These are phyloP conservation scores for Blepharisma stoltei DNA, from an alignment of 73 alveolate genomes.

Conservation along the genomic window DNA sequence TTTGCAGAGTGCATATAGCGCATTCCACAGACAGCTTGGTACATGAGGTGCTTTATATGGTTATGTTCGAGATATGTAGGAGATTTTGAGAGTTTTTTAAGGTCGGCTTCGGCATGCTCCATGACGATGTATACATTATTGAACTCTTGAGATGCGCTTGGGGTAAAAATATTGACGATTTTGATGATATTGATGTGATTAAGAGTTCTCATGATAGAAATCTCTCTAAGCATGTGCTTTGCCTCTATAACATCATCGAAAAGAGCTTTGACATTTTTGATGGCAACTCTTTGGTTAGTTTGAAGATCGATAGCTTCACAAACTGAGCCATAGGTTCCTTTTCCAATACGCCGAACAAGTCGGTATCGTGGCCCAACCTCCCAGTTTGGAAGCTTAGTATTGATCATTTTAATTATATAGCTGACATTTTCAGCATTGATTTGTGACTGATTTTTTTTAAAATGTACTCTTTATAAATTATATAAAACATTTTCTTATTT, in stretches of 20 bases:
- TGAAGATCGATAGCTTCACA: conserved; percentile 82
- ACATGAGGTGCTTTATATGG: conserved; percentile 75
- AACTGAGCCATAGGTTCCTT: conserved; percentile 93
- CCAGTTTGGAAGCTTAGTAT: conserved; percentile 41
- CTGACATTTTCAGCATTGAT: no score
- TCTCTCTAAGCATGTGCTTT: conserved; percentile 81
- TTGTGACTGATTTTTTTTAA: no score
- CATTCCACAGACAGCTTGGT: conserved; percentile 62
- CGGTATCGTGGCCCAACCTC: conserved; percentile 81
- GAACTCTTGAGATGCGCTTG: conserved; percentile 60
- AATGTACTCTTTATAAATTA: no score
- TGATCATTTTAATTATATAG: no score
- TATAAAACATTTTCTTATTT: no score
- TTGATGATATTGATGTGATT: conserved; percentile 69
- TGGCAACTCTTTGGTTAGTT: conserved; percentile 68
- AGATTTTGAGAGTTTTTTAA: conserved; percentile 72
- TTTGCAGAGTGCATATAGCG: conserved; percentile 40
- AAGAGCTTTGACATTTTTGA: conserved; percentile 52
- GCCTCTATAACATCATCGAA: conserved; percentile 84
- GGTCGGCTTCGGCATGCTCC: conserved; percentile 76
- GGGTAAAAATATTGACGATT: conserved; percentile 64
- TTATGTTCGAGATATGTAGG: conserved; percentile 65
- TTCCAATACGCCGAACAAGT: conserved; percentile 72
- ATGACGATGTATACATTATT: conserved; percentile 69
- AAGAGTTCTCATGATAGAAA: conserved; percentile 64